Percentiles rank a stretch among this genome's conserved stretches.
These are phyloP conservation scores for Sporothrix phasma DNA, from an alignment of 2,329 filamentous ascomycete genomes.

Conservation along the genomic window DNA sequence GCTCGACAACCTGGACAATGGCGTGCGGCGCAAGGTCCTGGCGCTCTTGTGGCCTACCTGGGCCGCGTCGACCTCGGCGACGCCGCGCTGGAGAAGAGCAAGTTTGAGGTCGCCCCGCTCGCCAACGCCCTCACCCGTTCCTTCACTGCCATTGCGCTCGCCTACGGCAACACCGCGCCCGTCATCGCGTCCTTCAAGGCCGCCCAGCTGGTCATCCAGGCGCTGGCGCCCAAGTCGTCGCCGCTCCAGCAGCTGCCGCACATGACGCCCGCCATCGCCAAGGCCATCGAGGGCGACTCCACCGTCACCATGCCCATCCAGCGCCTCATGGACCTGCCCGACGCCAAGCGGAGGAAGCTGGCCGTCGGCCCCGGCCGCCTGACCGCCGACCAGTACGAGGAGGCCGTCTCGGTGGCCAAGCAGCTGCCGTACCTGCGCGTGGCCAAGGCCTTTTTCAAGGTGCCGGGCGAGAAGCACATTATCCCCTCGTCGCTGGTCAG, in stretches of 20 bases:
- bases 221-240: constrained; percentile 69
- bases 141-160: constrained; percentile 76
- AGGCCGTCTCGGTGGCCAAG: constrained; percentile 64
- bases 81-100: constrained; percentile 65
- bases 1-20: constrained; percentile 71
- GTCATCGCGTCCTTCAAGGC: constrained; percentile 73
- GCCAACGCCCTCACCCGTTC: constrained; percentile 78
- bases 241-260: constrained; percentile 87
- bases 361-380: constrained; percentile 63
- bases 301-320: constrained; percentile 71
- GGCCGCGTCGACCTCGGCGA: constrained; percentile 80
- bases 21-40: constrained; percentile 72
- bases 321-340: constrained; percentile 77
- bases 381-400: constrained; percentile 64
- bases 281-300: constrained; percentile 62
- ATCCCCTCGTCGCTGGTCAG: constrained; percentile 88
- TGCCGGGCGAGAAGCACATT: constrained; percentile 85
- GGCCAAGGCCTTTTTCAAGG: constrained; percentile 96
- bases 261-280: constrained; percentile 59
- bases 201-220: constrained; percentile 83
- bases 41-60: constrained; percentile 88
- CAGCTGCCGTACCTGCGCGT: constrained; percentile 78
- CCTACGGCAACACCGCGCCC: constrained; percentile 73
- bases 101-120: constrained; percentile 80
- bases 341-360: constrained; percentile 60